Evolutionary conservation across 2,329 filamentous ascomycete genomes (phyloP).

Genomic region (Aspergillus sp.): DNA sequence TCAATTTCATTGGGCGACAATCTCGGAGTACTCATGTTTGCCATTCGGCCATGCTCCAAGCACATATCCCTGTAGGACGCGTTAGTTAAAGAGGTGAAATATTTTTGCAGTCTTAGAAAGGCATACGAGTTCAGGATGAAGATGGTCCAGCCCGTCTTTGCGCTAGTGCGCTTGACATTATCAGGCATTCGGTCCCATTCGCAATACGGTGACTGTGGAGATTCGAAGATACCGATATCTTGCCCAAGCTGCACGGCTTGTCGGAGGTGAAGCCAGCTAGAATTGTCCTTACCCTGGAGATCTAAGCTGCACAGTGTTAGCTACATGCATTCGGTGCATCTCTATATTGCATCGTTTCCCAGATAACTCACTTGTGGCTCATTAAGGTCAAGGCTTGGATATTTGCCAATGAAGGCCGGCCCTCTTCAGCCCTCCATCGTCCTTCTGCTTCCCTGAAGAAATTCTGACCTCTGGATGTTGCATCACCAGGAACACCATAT

Average conservation of each 20-base stretch:
- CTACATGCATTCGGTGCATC: slow-evolving; percentile 13
- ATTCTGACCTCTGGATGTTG: slow-evolving; percentile 30
- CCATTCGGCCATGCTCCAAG: slow-evolving; percentile 21
- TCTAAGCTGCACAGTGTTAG: slow-evolving; percentile 19
- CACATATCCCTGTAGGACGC: slow-evolving; percentile 20
- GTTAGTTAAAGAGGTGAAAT: slow-evolving; percentile 18
- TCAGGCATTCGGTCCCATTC: slow-evolving; percentile 13
- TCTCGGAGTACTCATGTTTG: slow-evolving; percentile 21
- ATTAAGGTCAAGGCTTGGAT: slow-evolving; percentile 39
- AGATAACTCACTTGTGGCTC: slow-evolving; percentile 29
- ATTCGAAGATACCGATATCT: slow-evolving; percentile 29
- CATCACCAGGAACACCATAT: slow-evolving; percentile 27
- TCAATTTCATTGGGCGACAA: slow-evolving; percentile 14
- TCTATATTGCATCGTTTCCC: neutral
- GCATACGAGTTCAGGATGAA: slow-evolving; percentile 32
- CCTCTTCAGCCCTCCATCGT: slow-evolving; percentile 38
- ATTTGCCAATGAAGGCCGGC: slow-evolving; percentile 31
- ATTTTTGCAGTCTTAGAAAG: neutral
- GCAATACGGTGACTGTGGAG: slow-evolving; percentile 10
- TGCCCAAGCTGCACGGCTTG: slow-evolving; percentile 33
- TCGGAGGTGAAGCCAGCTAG: slow-evolving; percentile 32
- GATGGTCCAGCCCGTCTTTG: slow-evolving; percentile 32
- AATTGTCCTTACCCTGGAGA: slow-evolving; percentile 26
- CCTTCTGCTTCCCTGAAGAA: slow-evolving; percentile 38
- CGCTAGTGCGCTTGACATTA: slow-evolving; percentile 21